These are phyloP conservation scores for Hygrophoropsis aurantiaca DNA, from an alignment of 768 basidiomycete species.

Conservation along the genomic window DNA sequence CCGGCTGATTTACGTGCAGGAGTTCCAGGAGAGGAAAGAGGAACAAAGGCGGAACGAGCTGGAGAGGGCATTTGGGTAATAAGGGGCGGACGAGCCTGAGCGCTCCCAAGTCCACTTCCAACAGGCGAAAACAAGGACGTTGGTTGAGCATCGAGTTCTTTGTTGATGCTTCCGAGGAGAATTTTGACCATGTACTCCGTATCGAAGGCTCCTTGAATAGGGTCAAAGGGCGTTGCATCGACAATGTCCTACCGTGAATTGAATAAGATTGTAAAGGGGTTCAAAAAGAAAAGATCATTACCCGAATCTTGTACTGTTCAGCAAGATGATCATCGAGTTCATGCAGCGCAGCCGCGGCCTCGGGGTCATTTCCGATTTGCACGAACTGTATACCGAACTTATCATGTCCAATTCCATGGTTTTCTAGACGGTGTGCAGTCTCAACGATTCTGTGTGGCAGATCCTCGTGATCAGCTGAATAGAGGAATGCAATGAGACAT, in stretches of 20 bases:
- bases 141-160: slow-evolving; percentile 12
- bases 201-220: slow-evolving; percentile 26
- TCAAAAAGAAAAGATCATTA: slow-evolving; percentile 1
- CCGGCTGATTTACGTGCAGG: no score
- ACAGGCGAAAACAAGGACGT: no score
- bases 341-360: slow-evolving; percentile 38
- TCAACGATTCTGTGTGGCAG: slow-evolving; percentile 32
- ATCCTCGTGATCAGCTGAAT: slow-evolving; percentile 26
- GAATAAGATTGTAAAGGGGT: background rate
- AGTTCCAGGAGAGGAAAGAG: no score
- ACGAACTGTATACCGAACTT: slow-evolving; percentile 48
- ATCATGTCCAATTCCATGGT: slow-evolving; percentile 29
- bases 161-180: slow-evolving; percentile 25
- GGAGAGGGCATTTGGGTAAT: no score
- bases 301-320: slow-evolving; percentile 29
- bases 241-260: slow-evolving; percentile 40
- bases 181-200: slow-evolving; percentile 37
- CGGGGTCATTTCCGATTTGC: slow-evolving; percentile 41
- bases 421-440: slow-evolving; percentile 40
- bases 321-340: slow-evolving; percentile 39
- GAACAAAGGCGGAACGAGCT: no score
- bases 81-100: no score
- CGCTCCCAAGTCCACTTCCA: no score
- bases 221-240: slow-evolving; percentile 42
- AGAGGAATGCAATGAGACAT: background rate